phyloP scores from a whole-genome alignment of 331 rosid species.

The Rosa hybrid region DNA sequence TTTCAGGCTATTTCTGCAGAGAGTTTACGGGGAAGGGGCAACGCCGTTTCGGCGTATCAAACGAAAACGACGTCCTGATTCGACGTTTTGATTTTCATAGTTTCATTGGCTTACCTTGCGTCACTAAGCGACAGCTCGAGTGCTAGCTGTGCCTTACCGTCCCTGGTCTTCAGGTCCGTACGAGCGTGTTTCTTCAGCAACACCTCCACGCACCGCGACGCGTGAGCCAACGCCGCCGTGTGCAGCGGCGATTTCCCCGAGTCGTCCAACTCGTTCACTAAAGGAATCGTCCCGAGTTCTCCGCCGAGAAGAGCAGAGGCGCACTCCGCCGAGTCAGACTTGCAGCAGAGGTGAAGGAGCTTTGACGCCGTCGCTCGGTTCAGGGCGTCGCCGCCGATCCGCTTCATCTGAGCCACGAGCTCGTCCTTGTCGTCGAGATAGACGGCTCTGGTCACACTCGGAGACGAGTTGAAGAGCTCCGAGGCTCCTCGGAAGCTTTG shows the following conservation, averaged over 20 bases:
- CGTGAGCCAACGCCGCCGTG: constrained; percentile 40
- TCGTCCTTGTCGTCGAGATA: constrained; percentile 21
- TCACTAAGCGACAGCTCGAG: constrained; percentile 41
- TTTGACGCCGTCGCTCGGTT: constrained; percentile 20
- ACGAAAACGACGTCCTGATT: constrained; percentile 30
- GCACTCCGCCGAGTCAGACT: constrained; percentile 37
- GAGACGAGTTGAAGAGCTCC: too few relatives aligned
- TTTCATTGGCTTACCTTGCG: constrained; percentile 32
- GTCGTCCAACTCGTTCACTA: constrained; percentile 34
- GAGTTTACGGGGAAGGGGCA: constrained; percentile 15
- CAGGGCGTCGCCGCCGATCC: constrained; percentile 11
- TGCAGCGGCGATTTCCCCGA: constrained; percentile 35
- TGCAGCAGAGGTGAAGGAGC: constrained; percentile 44
- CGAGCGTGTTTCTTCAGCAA: constrained; percentile 40
- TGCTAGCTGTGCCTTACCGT: constrained; percentile 35
- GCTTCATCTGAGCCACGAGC: constrained; percentile 21
- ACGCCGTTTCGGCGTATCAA: constrained; percentile 12
- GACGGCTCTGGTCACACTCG: constrained; percentile 22
- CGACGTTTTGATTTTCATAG: not conserved
- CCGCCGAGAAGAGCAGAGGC: constrained; percentile 35
- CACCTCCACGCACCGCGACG: constrained; percentile 38
- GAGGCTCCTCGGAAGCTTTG: too few relatives aligned
- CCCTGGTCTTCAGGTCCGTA: constrained; percentile 44
- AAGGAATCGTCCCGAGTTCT: constrained; percentile 34
- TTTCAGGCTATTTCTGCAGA: constrained; percentile 11